These are phyloP conservation scores for Ambrosiella beaveri DNA, from an alignment of 2,329 filamentous ascomycete genomes.

Conservation along the genomic window DNA sequence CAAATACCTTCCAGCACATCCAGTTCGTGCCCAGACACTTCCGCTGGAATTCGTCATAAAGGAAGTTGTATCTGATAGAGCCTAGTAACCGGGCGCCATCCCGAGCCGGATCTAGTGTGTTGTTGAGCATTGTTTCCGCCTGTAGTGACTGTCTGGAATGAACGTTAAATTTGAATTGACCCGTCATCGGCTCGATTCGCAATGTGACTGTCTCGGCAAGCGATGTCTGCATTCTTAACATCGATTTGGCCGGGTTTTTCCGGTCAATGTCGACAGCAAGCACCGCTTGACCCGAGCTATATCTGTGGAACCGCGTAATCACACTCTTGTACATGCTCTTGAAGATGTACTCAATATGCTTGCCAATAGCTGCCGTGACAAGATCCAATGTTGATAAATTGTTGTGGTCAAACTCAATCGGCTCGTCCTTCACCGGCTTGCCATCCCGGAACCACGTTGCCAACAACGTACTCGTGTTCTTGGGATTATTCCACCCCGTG, in stretches of 20 bases:
- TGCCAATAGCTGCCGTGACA: conserved; percentile 55
- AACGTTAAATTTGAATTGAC: conserved; percentile 55
- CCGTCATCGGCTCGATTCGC: conserved; percentile 60
- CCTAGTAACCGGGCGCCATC: conserved; percentile 43
- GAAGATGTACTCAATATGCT: conserved; percentile 57
- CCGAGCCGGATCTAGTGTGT: conserved; percentile 34
- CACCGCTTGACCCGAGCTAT: conserved; percentile 38
- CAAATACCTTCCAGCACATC: conserved; percentile 32
- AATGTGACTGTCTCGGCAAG: conserved; percentile 21
- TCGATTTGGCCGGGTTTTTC: conserved; percentile 48
- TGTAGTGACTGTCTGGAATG: conserved; percentile 37
- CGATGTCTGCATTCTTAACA: conserved; percentile 48
- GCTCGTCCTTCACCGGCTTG: conserved; percentile 51
- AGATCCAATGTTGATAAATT: conserved; percentile 58
- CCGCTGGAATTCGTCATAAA: conserved; percentile 43
- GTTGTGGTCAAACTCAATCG: conserved; percentile 49
- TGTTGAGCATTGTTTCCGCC: conserved; percentile 49
- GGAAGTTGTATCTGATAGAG: conserved; percentile 40
- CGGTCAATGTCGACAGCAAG: conserved; percentile 40
- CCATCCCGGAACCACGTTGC: conserved; percentile 75
- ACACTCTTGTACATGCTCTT: conserved; percentile 47
- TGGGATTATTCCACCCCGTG: conserved; percentile 23
- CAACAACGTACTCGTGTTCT: conserved; percentile 36
- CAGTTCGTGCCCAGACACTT: conserved; percentile 48
- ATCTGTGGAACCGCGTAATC: conserved; percentile 37